These are phyloP conservation scores for Tulasnella sp. DNA, from an alignment of 768 basidiomycete genomes.

Conservation along the genomic window DNA sequence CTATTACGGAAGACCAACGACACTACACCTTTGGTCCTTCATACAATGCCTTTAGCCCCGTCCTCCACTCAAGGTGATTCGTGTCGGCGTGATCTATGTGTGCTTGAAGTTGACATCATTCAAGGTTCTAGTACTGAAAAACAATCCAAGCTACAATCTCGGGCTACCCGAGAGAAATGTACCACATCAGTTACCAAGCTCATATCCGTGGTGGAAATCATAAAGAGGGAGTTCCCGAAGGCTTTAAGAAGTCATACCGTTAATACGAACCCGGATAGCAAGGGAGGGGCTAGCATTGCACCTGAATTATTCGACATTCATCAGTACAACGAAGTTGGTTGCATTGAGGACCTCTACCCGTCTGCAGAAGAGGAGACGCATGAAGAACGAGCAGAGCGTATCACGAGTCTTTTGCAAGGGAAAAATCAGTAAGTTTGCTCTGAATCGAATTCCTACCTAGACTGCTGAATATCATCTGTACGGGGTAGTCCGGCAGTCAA, in stretches of 20 bases:
- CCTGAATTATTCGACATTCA: background rate
- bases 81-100: background rate
- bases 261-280: background rate
- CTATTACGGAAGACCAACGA: background rate
- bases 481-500: conserved; percentile 8
- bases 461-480: background rate
- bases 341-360: conserved; percentile 6
- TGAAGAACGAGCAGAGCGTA: background rate
- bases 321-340: conserved; percentile 16
- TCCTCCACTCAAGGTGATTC: background rate
- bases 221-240: conserved; percentile 23
- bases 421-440: conserved; percentile 12
- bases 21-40: conserved; percentile 13
- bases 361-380: background rate
- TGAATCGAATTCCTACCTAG: background rate
- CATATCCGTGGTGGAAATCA: conserved; percentile 25
- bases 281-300: background rate
- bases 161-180: conserved; percentile 7
- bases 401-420: background rate
- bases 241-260: background rate
- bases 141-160: background rate
- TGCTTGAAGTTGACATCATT: background rate
- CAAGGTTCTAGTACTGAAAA: background rate
- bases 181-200: conserved; percentile 21
- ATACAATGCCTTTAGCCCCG: conserved; percentile 1